Percentiles rank a stretch among this genome's conserved stretches.
Conservation (phyloP, 768 basidiomycete genomes). For the Amanita subjunquillea region DNA sequence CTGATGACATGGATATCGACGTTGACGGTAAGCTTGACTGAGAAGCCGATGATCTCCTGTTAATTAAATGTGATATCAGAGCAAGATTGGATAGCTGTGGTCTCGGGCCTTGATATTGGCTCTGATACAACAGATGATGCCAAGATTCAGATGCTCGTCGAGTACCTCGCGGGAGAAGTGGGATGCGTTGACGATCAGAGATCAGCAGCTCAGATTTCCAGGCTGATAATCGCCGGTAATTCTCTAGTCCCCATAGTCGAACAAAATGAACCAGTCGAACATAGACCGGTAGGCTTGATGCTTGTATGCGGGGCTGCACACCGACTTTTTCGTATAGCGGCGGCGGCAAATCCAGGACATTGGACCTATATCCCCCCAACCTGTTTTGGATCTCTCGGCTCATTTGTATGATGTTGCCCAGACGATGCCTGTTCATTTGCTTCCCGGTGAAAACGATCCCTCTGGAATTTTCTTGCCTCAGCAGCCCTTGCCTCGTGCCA, state of each 20-base stretch:
- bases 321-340: constrained; percentile 29
- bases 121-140: constrained; percentile 51
- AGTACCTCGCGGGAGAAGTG: constrained; percentile 79
- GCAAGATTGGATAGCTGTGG: constrained; percentile 64
- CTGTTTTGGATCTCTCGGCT: constrained; percentile 56
- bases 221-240: constrained; percentile 86
- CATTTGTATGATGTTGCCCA: constrained; percentile 68
- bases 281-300: constrained; percentile 41
- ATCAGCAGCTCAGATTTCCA: constrained; percentile 62
- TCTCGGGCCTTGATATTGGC: constrained; percentile 82
- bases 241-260: constrained; percentile 41
- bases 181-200: constrained; percentile 61
- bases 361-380: constrained; percentile 63
- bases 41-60: background rate
- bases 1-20: constrained; percentile 44
- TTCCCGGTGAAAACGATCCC: constrained; percentile 86
- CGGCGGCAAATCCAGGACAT: constrained; percentile 59
- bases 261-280: constrained; percentile 19
- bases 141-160: constrained; percentile 77
- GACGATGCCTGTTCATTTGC: constrained; percentile 74
- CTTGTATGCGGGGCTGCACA: background rate
- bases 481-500: constrained; percentile 83
- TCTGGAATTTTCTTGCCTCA: constrained; percentile 87
- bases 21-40: constrained; percentile 43
- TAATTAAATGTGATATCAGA: constrained; percentile 3